A percentile compares a stretch with the other conserved stretches of the same genome.
Evolutionary conservation across 2,329 filamentous ascomycete genomes (phyloP).

Genomic region (Fusarium albidum): DNA sequence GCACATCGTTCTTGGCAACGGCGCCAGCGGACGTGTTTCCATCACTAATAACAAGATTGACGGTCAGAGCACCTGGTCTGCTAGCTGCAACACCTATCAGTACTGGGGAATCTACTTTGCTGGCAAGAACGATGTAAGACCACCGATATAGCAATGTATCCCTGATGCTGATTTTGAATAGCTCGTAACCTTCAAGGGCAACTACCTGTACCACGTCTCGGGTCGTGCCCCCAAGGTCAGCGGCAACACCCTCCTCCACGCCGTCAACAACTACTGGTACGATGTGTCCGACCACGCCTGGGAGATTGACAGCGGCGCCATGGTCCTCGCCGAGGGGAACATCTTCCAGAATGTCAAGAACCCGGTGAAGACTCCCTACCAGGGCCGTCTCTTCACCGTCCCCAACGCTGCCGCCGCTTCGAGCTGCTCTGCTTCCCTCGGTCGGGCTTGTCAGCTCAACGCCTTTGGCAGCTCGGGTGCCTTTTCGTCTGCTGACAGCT

Average conservation of each 20-base stretch:
- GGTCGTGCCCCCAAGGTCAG: slow-evolving; percentile 66
- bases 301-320: slow-evolving; percentile 54
- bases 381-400: slow-evolving; percentile 46
- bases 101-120: slow-evolving; percentile 68
- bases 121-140: slow-evolving; percentile 58
- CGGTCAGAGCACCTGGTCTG: slow-evolving; percentile 59
- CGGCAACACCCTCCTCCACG: slow-evolving; percentile 64
- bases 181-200: slow-evolving; percentile 63
- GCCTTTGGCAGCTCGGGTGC: slow-evolving; percentile 52
- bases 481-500: slow-evolving; percentile 52
- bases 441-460: slow-evolving; percentile 61
- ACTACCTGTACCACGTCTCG: slow-evolving; percentile 67
- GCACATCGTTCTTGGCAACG: slow-evolving; percentile 64
- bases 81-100: slow-evolving; percentile 64
- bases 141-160: no score
- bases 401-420: slow-evolving; percentile 46
- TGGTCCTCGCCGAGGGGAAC: slow-evolving; percentile 66
- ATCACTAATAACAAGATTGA: slow-evolving; percentile 68
- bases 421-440: slow-evolving; percentile 54
- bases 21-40: slow-evolving; percentile 60
- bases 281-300: slow-evolving; percentile 65
- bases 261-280: slow-evolving; percentile 70
- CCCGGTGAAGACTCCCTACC: slow-evolving; percentile 46
- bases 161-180: background rate
- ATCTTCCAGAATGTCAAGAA: slow-evolving; percentile 63